Evolutionary conservation across 345 rosid genomes (phyloP), one percentile per base, ranked within the genome.

Genomic region (Gossypium thurberi): DNA sequence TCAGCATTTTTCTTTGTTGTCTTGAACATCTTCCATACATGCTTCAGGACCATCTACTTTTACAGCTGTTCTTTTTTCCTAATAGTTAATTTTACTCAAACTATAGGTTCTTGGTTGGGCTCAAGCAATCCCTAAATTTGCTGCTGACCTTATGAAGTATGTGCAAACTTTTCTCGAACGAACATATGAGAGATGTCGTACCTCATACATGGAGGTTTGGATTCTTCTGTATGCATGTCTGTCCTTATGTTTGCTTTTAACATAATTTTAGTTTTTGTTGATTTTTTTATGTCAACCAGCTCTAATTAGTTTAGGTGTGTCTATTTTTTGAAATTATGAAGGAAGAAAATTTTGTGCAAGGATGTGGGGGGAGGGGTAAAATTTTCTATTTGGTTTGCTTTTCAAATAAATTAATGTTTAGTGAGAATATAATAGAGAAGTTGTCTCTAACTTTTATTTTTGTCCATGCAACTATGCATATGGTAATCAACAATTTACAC

Each of bases 61-160:
- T 69, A 6, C 59, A 51, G 59, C 59, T n/a, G 21, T 51, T 9
- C 6, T 1, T 51, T 51, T 26, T 46, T 28, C 53, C 43, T 60
- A 23, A 47, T 60, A 7, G 40, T 50, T 18, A 56, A 65, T 72
- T 71, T 60, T 28, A 26, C 20, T 60, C 64, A 59, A 80, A 44
- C 65, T 79, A 33, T 67, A 95, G 99, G 94, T 95, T 77, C 88
- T 93, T 77, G 98, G 96, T 75, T 95, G 99, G 99, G 99, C 99
- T 78, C 98, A 95, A 86, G 97, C 98, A 65, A 88, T 95, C 98
- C 99, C 99, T 58, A 95, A 92, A 84, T 95, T 95, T 91, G 83
- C 99, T 79, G 77, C 88, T 33, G 99, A 93, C 73, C 91, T 93
- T 78, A 94, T 93, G 80, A 91, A 88, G 79, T 87, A 84, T 84